Percentiles rank a stretch among this genome's conserved stretches.
These are phyloP conservation scores for Aureobasidium sp. DNA, from an alignment of 2,329 filamentous ascomycete species.

Conservation along the genomic window DNA sequence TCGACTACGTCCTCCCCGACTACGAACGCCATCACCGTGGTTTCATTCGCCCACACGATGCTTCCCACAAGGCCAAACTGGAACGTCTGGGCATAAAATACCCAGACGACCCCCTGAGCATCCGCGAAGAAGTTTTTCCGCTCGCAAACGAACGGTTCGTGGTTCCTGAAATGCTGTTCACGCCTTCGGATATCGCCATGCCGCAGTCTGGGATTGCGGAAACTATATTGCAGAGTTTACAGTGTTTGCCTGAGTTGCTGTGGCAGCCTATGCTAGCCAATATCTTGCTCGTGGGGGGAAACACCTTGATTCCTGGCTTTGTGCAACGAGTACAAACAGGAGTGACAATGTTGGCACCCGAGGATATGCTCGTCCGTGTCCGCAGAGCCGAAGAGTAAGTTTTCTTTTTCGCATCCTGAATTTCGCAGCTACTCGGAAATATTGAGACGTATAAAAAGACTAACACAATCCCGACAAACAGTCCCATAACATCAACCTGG, in stretches of 20 bases:
- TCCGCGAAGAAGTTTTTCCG: constrained; percentile 71
- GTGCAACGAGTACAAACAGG: constrained; percentile 57
- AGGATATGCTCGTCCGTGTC: constrained; percentile 72
- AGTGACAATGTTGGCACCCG: constrained; percentile 34
- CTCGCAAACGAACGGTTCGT: constrained; percentile 87
- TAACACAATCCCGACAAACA: neutral
- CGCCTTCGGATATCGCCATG: constrained; percentile 76
- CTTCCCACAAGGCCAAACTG: constrained; percentile 50
- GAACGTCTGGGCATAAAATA: constrained; percentile 38
- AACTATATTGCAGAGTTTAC: constrained; percentile 72
- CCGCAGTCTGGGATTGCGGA: constrained; percentile 75
- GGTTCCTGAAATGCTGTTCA: constrained; percentile 85
- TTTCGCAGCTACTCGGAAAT: too few species aligned
- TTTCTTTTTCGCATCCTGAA: neutral
- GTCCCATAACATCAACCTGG: constrained; percentile 75
- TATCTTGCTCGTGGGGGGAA: constrained; percentile 82
- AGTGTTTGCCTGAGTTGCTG: constrained; percentile 66
- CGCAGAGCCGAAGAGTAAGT: constrained; percentile 54
- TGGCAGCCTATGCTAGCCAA: constrained; percentile 82
- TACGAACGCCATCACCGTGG: constrained; percentile 59
- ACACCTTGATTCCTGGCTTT: constrained; percentile 72
- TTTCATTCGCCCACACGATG: constrained; percentile 69
- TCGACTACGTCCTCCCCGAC: constrained; percentile 90
- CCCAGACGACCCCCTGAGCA: constrained; percentile 24
- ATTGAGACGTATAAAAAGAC: neutral